Base-by-base conservation (phyloP, 176 grass and related monocot genomes). In the Cenchrus fungigraminus region DNA sequence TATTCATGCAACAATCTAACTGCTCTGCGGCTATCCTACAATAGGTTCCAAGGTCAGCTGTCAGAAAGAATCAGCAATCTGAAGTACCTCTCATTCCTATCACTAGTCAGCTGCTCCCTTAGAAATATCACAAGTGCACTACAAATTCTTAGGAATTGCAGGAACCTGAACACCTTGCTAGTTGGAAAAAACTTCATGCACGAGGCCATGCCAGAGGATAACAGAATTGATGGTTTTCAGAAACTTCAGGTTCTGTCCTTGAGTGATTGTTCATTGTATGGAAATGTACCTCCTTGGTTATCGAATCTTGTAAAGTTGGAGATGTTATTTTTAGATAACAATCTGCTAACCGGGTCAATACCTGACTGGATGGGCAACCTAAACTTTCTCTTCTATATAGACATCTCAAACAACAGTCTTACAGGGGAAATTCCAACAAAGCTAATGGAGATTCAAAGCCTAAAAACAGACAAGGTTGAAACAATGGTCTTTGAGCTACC, bases 221-320 rank as follows among this genome's bases (percentile, higher is more conserved):
- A 59, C 0, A 79, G 0, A 6, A 49, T 77, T 63, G 37, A 47
- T 34, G 78, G 88, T 34, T 91, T 91, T 68, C 2, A 83, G 51
- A 87, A 74, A 53, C 65, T 90, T 68, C 43, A 73, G 2, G 10
- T 87, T 61, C 42, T 87, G 0, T 29, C 42, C 10, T 17, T 89
- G 17, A 5, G 0, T 12, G 13, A 9, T 4, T 89, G 87, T 9
- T 42, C 16, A 12, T 28, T 89, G 40, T 47, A 8, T 8, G 84
- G 89, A 0, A 31, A 47, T 44, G 58, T 87, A 83, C 88, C 88
- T 51, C 3, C 0, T 56, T 90, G 88, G 88, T 0, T 90, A 87
- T 87, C 79, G 2, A 90, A 79, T 3, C 42, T 90, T 3, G 13
- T 0, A 70, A 87, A 87, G 17, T 20, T 90, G 29, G 9, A 75